Percentiles rank a stretch among this genome's conserved stretches.
Conservation (phyloP, 768 basidiomycete genomes). For the Rhizopogon sp. region DNA sequence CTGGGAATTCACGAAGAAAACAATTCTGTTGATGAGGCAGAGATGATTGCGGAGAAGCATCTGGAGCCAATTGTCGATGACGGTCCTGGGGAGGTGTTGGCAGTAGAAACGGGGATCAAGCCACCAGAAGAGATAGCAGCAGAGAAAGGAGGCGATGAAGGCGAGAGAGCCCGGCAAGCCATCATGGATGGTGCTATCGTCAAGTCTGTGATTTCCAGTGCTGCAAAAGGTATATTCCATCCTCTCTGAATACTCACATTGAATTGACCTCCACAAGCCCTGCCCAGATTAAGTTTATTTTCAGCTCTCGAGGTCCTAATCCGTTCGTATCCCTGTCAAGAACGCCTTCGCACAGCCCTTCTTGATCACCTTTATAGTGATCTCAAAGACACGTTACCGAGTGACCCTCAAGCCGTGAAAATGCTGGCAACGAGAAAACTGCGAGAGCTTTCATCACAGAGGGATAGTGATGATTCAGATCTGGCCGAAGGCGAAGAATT, state of each 20-base stretch:
- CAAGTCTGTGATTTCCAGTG: constrained; percentile 68
- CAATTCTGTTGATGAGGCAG: constrained; percentile 12
- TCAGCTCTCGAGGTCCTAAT: constrained; percentile 37
- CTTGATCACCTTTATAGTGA: constrained; percentile 41
- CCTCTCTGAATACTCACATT: constrained; percentile 5
- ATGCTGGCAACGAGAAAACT: constrained; percentile 34
- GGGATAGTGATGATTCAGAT: constrained; percentile 8
- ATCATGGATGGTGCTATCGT: constrained; percentile 81
- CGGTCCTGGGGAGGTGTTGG: constrained; percentile 8
- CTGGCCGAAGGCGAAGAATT: constrained; percentile 15
- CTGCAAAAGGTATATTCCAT: constrained; percentile 56
- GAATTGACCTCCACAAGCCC: constrained; percentile 23
- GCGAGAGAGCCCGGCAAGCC: constrained; percentile 52
- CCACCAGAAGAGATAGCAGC: constrained; percentile 24
- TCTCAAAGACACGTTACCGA: constrained; percentile 31
- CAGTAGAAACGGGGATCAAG: constrained; percentile 13
- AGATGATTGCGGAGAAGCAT: constrained; percentile 6
- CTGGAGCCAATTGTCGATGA: constrained; percentile 23
- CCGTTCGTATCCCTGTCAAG: constrained; percentile 37
- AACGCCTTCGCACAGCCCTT: constrained; percentile 32
- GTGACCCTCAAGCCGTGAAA: constrained; percentile 32
- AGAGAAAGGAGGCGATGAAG: constrained; percentile 39
- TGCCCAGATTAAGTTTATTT: constrained; percentile 38
- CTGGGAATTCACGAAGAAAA: constrained; percentile 53
- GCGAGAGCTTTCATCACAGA: constrained; percentile 22